Evolutionary conservation across 2,329 filamentous ascomycete genomes (phyloP).

Genomic region (Colletotrichum phormii): DNA sequence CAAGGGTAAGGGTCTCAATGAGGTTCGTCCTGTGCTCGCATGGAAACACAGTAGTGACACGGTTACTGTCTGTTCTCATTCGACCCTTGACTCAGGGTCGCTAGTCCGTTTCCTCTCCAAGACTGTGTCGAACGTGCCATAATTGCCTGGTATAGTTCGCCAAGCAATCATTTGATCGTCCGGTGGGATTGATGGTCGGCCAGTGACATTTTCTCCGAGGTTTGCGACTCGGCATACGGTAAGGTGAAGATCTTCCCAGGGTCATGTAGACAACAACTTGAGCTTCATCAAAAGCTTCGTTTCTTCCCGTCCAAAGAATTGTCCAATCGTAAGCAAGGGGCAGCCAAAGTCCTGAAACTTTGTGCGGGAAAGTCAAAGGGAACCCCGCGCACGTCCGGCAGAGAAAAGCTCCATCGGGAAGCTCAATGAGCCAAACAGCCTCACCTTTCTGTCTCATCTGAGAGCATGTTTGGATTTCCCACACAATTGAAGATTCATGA

Average conservation of each 20-base stretch:
- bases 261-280: neutral
- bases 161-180: neutral
- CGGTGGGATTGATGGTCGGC: neutral
- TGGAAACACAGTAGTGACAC: neutral
- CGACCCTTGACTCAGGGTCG: neutral
- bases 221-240: neutral
- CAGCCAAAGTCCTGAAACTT: slow-evolving; percentile 22
- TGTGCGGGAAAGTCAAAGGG: slow-evolving; percentile 11
- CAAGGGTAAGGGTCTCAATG: neutral
- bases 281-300: slow-evolving; percentile 19
- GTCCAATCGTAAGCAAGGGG: neutral
- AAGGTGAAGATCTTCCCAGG: neutral
- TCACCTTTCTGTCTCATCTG: slow-evolving; percentile 26
- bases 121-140: neutral
- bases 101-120: neutral
- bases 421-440: slow-evolving; percentile 5
- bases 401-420: neutral
- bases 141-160: neutral
- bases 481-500: neutral
- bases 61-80: neutral
- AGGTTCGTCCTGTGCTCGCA: neutral
- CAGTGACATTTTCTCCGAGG: neutral
- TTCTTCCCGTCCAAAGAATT: neutral
- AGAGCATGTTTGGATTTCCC: slow-evolving; percentile 12
- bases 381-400: slow-evolving; percentile 25